These are phyloP conservation scores for Sarocladiaceae sp. DNA, from an alignment of 2,329 filamentous ascomycete genomes.

Conservation along the genomic window DNA sequence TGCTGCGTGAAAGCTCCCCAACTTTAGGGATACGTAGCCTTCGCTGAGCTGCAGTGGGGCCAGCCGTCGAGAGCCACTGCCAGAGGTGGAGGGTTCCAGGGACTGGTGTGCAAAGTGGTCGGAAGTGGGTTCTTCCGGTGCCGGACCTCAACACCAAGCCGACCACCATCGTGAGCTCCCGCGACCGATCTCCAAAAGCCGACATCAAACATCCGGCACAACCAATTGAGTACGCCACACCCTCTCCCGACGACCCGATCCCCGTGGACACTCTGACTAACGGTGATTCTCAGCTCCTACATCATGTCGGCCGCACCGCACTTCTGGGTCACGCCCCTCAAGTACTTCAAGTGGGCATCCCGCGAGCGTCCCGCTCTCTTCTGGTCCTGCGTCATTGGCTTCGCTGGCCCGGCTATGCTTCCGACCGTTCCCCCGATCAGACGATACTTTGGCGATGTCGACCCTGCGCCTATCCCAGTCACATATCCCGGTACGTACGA, in stretches of 20 bases:
- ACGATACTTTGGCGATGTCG: constrained; percentile 67
- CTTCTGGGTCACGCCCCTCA: constrained; percentile 81
- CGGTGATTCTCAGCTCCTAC: constrained; percentile 11
- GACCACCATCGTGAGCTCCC: constrained; percentile 4
- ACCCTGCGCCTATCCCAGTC: constrained; percentile 69
- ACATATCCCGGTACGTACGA: constrained; percentile 88
- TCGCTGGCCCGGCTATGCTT: constrained; percentile 66
- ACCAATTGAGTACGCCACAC: constrained; percentile 31
- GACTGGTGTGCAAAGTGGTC: no score
- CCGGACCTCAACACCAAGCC: constrained; percentile 3
- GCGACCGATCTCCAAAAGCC: background rate
- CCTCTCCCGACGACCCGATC: background rate
- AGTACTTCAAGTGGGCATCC: constrained; percentile 83
- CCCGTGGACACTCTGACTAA: background rate
- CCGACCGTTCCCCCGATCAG: constrained; percentile 71
- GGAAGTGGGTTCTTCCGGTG: background rate
- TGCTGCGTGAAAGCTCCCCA: constrained; percentile 7
- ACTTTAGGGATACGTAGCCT: constrained; percentile 34
- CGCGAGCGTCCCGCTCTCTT: constrained; percentile 89
- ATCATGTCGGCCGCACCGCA: constrained; percentile 61
- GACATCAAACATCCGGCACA: constrained; percentile 16
- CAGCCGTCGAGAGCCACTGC: background rate
- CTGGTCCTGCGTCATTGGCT: constrained; percentile 75
- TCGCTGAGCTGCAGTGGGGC: constrained; percentile 18
- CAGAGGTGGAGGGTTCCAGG: no score